A percentile compares a stretch with the other conserved stretches of the same genome.
phyloP scores from a whole-genome alignment of 192 early-diverging fungal species.

The Glomus cerebriforme region DNA sequence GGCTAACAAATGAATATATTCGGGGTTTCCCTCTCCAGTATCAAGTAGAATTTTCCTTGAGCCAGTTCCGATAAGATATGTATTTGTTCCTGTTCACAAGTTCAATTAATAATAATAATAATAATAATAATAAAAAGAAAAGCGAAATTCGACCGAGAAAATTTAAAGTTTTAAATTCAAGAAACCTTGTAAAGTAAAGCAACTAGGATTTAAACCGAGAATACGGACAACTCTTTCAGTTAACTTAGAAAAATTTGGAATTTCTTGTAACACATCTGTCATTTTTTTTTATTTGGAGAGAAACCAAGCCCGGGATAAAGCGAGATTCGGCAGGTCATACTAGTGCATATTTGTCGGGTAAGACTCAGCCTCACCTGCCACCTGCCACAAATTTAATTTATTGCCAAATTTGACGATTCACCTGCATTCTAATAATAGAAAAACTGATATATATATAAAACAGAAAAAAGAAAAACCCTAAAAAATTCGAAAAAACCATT shows the following conservation, averaged over 20 bases:
- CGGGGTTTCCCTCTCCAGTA: slow-evolving; percentile 76
- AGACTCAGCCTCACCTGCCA: neutral
- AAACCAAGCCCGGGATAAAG: too few species aligned
- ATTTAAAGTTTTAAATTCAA: neutral
- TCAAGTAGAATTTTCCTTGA: slow-evolving; percentile 70
- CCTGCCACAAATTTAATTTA: neutral
- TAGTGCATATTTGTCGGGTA: neutral
- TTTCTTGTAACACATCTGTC: slow-evolving; percentile 52
- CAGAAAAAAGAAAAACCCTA: too few species aligned
- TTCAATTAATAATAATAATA: too few species aligned
- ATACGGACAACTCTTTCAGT: slow-evolving; percentile 66
- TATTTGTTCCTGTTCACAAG: slow-evolving; percentile 68
- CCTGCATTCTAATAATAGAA: too few species aligned
- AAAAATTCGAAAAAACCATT: neutral
- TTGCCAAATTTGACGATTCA: neutral
- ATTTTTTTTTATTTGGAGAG: slow-evolving; percentile 22
- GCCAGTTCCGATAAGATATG: slow-evolving; percentile 83
- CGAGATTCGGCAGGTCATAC: neutral
- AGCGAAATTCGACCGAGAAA: neutral
- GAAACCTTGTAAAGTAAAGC: slow-evolving; percentile 76
- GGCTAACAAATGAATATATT: slow-evolving; percentile 58
- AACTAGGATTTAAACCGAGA: slow-evolving; percentile 77
- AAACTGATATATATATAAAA: too few species aligned
- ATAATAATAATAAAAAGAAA: too few species aligned
- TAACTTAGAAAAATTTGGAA: slow-evolving; percentile 58